phyloP scores from a whole-genome alignment of 768 basidiomycete genomes.

The Phaeotremella fagi region DNA sequence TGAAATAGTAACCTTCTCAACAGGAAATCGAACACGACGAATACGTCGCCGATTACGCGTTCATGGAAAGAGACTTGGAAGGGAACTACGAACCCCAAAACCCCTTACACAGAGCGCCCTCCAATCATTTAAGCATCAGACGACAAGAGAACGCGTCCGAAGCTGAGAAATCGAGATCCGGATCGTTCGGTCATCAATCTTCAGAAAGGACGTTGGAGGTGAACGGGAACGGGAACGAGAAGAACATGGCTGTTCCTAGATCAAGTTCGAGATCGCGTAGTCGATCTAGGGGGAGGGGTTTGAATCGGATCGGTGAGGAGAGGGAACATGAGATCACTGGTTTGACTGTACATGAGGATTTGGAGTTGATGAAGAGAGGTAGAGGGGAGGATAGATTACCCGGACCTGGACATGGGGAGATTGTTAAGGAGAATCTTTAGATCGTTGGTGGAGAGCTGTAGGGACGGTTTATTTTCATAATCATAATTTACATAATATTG shows the following conservation, averaged over 20 bases:
- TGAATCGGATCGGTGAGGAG: background rate
- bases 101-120: background rate
- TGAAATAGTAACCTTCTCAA: background rate
- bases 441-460: no score
- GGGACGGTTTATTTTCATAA: no score
- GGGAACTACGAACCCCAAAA: slow-evolving; percentile 22
- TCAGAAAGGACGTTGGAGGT: background rate
- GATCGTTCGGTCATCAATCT: background rate
- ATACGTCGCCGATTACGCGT: slow-evolving; percentile 46
- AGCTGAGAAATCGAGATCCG: background rate
- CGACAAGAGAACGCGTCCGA: background rate
- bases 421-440: no score
- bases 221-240: background rate
- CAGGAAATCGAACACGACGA: slow-evolving; percentile 45
- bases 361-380: background rate
- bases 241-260: background rate
- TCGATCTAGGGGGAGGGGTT: background rate
- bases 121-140: background rate
- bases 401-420: background rate
- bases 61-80: slow-evolving; percentile 43
- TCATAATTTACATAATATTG: no score
- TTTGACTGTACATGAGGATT: background rate
- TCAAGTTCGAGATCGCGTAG: background rate
- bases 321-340: background rate
- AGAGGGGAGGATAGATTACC: background rate